Evolutionary conservation across 1,284 basidiomycete genomes (phyloP).

Genomic region (Takashimella tepidaria): DNA sequence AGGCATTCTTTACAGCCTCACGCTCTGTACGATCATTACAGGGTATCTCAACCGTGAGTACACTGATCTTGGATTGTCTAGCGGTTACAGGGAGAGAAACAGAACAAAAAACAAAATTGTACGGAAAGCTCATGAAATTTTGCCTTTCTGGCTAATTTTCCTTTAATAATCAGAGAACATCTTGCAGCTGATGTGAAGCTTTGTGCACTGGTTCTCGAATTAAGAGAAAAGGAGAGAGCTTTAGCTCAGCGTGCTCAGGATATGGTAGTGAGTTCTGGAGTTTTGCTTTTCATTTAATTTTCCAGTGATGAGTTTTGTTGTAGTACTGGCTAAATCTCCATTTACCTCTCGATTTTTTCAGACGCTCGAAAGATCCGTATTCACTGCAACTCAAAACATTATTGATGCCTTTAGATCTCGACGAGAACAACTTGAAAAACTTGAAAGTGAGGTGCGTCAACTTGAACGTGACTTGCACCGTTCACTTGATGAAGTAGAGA

Average conservation of each 20-base stretch:
- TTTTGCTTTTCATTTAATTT: no score
- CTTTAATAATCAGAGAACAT: slow-evolving; percentile 21
- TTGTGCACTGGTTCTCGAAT: slow-evolving; percentile 30
- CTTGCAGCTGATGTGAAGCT: slow-evolving; percentile 38
- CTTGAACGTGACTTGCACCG: slow-evolving; percentile 16
- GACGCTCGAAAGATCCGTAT: slow-evolving; percentile 25
- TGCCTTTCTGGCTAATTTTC: no score
- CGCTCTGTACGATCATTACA: slow-evolving; percentile 6
- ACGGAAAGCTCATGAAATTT: no score
- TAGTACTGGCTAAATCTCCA: no score
- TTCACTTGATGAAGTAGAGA: slow-evolving; percentile 20
- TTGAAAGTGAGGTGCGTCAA: slow-evolving; percentile 14
- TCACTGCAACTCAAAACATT: slow-evolving; percentile 23
- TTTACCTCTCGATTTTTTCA: slow-evolving; percentile 3
- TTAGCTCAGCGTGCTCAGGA: slow-evolving; percentile 29
- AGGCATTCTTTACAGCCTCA: slow-evolving; percentile 15
- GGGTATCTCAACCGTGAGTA: slow-evolving; percentile 11
- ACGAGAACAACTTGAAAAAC: slow-evolving; percentile 15
- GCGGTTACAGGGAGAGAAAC: no score
- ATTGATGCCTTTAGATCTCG: slow-evolving; percentile 21
- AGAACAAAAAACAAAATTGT: no score
- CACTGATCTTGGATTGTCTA: no score
- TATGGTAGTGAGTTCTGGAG: slow-evolving; percentile 24
- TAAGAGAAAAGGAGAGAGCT: slow-evolving; percentile 25
- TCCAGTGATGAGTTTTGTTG: no score